Evolutionary conservation across 208 protist genomes (phyloP).

Genomic region (Borovskyia barvae): DNA sequence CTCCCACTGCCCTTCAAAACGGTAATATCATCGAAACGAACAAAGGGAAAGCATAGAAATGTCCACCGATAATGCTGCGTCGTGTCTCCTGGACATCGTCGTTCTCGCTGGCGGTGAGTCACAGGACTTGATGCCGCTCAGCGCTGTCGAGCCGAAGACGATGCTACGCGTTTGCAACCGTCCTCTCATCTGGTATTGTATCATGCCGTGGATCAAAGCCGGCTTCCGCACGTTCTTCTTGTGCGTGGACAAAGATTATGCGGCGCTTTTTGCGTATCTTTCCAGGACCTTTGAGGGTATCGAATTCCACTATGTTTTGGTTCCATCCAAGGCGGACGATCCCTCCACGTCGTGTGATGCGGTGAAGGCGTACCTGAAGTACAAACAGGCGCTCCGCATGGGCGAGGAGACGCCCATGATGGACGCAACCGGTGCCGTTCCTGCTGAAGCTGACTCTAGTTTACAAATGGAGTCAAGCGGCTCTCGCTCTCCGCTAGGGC

Average conservation of each 20-base stretch:
- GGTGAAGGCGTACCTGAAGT: constrained; percentile 64
- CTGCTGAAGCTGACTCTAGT: constrained; percentile 7
- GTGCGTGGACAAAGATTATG: constrained; percentile 75
- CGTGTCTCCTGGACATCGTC: constrained; percentile 71
- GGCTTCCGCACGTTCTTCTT: constrained; percentile 79
- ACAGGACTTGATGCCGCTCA: constrained; percentile 49
- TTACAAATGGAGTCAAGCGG: background rate
- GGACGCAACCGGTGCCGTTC: background rate
- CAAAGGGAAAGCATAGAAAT: too few species aligned
- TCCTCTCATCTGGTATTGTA: constrained; percentile 82
- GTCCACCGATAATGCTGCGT: constrained; percentile 21
- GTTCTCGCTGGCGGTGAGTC: constrained; percentile 76
- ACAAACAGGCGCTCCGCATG: constrained; percentile 62
- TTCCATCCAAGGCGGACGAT: constrained; percentile 49
- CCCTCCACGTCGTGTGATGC: constrained; percentile 74
- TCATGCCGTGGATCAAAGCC: constrained; percentile 68
- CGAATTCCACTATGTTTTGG: constrained; percentile 68
- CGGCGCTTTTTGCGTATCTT: constrained; percentile 60
- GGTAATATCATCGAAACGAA: too few species aligned
- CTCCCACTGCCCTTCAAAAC: too few species aligned
- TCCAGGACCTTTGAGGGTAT: constrained; percentile 47
- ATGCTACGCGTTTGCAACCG: constrained; percentile 77
- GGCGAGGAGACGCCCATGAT: constrained; percentile 21
- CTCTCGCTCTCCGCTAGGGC: constrained; percentile 1
- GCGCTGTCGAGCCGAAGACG: constrained; percentile 55